phyloP scores from a whole-genome alignment of 345 rosid genomes.

The Mallotus nudiflorus region DNA sequence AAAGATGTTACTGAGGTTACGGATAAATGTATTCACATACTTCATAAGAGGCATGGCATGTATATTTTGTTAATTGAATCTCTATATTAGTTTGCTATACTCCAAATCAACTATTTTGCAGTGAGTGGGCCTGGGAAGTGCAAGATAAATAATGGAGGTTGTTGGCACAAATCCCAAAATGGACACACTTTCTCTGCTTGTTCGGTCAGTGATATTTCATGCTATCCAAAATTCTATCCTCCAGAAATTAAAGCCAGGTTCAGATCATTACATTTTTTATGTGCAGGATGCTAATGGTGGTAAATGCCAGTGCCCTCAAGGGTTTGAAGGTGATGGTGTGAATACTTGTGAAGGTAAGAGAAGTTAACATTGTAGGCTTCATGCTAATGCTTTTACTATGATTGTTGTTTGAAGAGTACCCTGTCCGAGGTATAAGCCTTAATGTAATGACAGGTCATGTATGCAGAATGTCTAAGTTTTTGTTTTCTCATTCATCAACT shows the following conservation, averaged over 20 bases:
- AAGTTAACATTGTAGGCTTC: constrained; percentile 7
- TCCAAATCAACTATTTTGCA: constrained; percentile 20
- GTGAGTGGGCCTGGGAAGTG: constrained; percentile 71
- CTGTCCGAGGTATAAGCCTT: background rate
- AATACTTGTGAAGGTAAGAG: constrained; percentile 77
- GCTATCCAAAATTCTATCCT: constrained; percentile 3
- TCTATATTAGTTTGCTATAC: constrained; percentile 2
- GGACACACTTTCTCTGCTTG: constrained; percentile 69
- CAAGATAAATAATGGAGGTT: constrained; percentile 70
- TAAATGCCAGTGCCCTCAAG: constrained; percentile 86
- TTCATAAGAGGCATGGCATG: background rate
- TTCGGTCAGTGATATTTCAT: constrained; percentile 50
- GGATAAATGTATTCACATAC: too few relatives aligned
- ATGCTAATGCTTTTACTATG: background rate
- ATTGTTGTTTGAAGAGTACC: background rate
- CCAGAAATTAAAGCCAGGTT: background rate
- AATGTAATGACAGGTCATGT: background rate
- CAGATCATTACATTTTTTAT: constrained; percentile 24
- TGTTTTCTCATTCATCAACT: background rate
- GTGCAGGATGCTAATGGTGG: constrained; percentile 65
- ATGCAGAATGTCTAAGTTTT: background rate
- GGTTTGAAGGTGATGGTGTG: constrained; percentile 87
- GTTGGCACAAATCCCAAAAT: constrained; percentile 60
- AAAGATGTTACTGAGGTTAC: too few relatives aligned
- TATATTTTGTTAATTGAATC: constrained; percentile 4